phyloP scores from a whole-genome alignment of 345 rosid genomes.

The Stellera chamaejasme region DNA sequence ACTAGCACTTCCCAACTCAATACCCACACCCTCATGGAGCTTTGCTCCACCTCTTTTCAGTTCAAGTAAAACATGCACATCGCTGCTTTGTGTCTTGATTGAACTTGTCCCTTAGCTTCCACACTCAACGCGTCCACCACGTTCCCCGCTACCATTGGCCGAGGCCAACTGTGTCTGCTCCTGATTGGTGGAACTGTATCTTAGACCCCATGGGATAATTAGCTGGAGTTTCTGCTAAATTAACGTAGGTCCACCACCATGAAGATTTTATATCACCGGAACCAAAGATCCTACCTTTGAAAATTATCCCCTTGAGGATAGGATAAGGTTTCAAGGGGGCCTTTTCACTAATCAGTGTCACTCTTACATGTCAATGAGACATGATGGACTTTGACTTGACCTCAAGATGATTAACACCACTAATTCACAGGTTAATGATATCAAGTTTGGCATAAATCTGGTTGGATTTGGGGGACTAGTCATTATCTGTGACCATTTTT shows the following conservation, averaged over 20 bases:
- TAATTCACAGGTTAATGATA: too few species aligned
- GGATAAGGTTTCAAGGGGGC: slow-evolving; percentile 36
- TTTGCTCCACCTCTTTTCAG: slow-evolving; percentile 8
- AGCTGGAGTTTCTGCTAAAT: slow-evolving; percentile 14
- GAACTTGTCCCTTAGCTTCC: slow-evolving; percentile 9
- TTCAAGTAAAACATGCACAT: slow-evolving; percentile 5
- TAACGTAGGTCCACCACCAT: slow-evolving; percentile 23
- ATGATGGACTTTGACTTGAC: slow-evolving; percentile 23
- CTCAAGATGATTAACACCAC: too few species aligned
- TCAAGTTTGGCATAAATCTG: too few species aligned
- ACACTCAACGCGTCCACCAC: neutral
- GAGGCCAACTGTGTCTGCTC: neutral
- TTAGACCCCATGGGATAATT: slow-evolving; percentile 4
- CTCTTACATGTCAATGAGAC: slow-evolving; percentile 39
- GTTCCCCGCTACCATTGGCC: slow-evolving; percentile 5
- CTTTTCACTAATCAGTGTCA: slow-evolving; percentile 15
- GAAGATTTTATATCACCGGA: slow-evolving; percentile 2
- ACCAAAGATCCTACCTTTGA: slow-evolving; percentile 31
- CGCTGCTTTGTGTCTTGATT: slow-evolving; percentile 3
- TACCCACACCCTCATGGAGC: slow-evolving; percentile 15
- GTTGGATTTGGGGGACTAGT: too few species aligned
- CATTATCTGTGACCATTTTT: too few species aligned
- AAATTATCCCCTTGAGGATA: slow-evolving; percentile 1
- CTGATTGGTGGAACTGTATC: neutral
- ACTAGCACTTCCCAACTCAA: slow-evolving; percentile 10